A percentile compares a stretch with the other conserved stretches of the same genome.
phyloP scores from a whole-genome alignment of 768 basidiomycete species.

The Neoboletus subvelutipes region DNA sequence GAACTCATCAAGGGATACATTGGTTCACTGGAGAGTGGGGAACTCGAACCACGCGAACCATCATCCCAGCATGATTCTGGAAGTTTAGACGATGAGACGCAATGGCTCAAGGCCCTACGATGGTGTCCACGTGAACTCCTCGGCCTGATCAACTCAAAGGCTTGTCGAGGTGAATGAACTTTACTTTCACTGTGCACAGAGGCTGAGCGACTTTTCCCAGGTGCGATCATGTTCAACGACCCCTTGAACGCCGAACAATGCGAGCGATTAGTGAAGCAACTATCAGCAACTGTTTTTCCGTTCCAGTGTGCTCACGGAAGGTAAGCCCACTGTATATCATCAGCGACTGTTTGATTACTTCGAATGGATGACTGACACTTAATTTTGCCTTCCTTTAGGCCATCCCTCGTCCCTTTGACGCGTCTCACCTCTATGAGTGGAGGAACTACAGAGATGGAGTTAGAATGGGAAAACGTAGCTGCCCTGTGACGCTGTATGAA shows the following conservation, averaged over 20 bases:
- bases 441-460: conserved; percentile 4
- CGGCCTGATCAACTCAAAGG: conserved; percentile 90
- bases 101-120: conserved; percentile 72
- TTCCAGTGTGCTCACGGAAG: conserved; percentile 98
- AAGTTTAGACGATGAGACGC: conserved; percentile 22
- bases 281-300: conserved; percentile 76
- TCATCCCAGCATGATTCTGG: conserved; percentile 10
- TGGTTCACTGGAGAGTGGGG: conserved; percentile 54
- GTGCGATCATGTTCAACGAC: conserved; percentile 98
- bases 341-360: not conserved
- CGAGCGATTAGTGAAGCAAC: conserved; percentile 58
- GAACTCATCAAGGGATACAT: conserved; percentile 75
- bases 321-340: conserved; percentile 34
- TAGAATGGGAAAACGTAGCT: conserved; percentile 29
- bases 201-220: conserved; percentile 40
- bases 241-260: conserved; percentile 66
- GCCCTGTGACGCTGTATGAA: conserved; percentile 12
- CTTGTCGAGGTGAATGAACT: conserved; percentile 75
- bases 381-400: conserved; percentile 34
- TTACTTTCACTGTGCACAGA: not conserved
- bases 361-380: not conserved
- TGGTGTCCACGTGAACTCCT: conserved; percentile 82
- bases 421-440: conserved; percentile 23
- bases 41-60: conserved; percentile 22
- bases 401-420: conserved; percentile 54